Conservation (phyloP, 2,329 filamentous ascomycete genomes). For the Neodidymelliopsis sp. region DNA sequence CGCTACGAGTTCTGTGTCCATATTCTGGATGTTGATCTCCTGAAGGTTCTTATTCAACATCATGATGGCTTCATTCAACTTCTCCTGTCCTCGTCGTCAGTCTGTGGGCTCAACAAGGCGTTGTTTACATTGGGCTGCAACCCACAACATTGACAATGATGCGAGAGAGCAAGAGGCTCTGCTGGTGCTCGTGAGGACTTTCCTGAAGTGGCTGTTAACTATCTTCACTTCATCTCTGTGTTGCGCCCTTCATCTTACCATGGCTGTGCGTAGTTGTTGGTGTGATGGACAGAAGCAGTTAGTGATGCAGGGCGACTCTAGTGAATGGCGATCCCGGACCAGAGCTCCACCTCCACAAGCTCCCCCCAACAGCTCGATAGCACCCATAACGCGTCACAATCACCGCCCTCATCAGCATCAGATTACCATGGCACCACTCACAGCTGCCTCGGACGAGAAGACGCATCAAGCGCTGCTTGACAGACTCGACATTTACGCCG, state of each 20-base stretch:
- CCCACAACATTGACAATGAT: conserved; percentile 97
- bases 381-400: conserved; percentile 4
- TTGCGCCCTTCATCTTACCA: conserved; percentile 32
- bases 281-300: conserved; percentile 38
- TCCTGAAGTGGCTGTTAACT: conserved; percentile 64
- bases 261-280: conserved; percentile 31
- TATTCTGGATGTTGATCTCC: conserved; percentile 98
- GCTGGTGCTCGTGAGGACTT: conserved; percentile 96
- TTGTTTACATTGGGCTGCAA: conserved; percentile 25
- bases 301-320: conserved; percentile 26
- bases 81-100: conserved; percentile 72
- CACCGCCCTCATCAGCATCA: background rate
- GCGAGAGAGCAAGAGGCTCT: conserved; percentile 88
- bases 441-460: conserved; percentile 77
- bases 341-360: conserved; percentile 34
- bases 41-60: conserved; percentile 90
- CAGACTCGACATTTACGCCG: conserved; percentile 86
- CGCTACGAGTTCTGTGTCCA: conserved; percentile 96
- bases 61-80: conserved; percentile 92
- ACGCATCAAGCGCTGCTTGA: conserved; percentile 85
- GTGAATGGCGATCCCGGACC: conserved; percentile 22
- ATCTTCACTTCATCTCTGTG: background rate
- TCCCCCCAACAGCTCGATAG: conserved; percentile 15
- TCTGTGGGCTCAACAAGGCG: background rate
- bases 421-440: conserved; percentile 63